phyloP scores from a whole-genome alignment of 768 basidiomycete genomes.

The Auricularia sp. region DNA sequence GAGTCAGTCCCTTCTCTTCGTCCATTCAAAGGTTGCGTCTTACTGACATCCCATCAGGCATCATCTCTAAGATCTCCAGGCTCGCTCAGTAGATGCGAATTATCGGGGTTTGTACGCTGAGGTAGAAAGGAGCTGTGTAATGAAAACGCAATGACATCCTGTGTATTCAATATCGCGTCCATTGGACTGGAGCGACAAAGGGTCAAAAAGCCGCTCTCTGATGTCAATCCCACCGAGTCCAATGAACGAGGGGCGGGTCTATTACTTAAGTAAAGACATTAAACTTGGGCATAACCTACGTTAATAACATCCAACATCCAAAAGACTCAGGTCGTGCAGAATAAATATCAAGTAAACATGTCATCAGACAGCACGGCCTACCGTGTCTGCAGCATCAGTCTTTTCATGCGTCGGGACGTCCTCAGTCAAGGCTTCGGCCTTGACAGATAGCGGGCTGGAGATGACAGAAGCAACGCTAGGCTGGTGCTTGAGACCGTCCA shows the following conservation, averaged over 20 bases:
- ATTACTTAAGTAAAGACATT: not conserved
- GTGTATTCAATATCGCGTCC: too few species aligned
- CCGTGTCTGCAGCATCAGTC: not conserved
- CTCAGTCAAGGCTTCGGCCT: not conserved
- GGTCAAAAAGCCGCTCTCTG: not conserved
- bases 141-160: not conserved
- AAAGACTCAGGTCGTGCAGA: too few species aligned
- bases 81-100: slow-evolving; percentile 21
- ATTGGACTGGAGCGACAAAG: not conserved
- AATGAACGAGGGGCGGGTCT: not conserved
- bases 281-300: too few species aligned
- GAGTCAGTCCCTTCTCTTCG: slow-evolving; percentile 35
- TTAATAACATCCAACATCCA: too few species aligned
- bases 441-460: not conserved
- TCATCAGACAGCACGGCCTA: too few species aligned
- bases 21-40: not conserved
- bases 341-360: too few species aligned
- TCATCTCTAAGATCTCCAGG: slow-evolving; percentile 36
- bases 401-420: not conserved
- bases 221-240: too few species aligned
- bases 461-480: not conserved
- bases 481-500: not conserved
- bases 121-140: not conserved
- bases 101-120: not conserved
- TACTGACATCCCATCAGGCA: slow-evolving; percentile 23